Conservation (phyloP, 2,329 filamentous ascomycete genomes). For the Aspergillus alliaceus region DNA sequence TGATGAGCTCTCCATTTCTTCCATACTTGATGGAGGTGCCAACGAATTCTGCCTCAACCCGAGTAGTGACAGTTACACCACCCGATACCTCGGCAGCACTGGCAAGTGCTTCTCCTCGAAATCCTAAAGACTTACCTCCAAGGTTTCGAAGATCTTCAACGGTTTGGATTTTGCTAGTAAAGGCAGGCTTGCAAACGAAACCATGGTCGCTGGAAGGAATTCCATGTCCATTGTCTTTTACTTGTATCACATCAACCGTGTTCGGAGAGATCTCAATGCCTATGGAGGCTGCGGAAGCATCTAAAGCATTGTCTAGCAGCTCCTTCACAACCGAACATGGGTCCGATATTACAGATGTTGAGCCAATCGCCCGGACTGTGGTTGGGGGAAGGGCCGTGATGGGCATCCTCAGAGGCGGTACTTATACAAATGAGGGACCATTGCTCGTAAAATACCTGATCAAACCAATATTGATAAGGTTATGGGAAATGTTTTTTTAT, state of each 20-base stretch:
- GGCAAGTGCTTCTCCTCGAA: slow-evolving; percentile 64
- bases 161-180: slow-evolving; percentile 64
- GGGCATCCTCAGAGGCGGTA: slow-evolving; percentile 37
- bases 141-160: slow-evolving; percentile 57
- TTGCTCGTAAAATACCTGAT: not conserved
- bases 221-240: slow-evolving; percentile 64
- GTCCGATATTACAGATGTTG: slow-evolving; percentile 58
- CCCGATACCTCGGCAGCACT: slow-evolving; percentile 61
- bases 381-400: slow-evolving; percentile 45
- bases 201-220: slow-evolving; percentile 57
- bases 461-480: not conserved
- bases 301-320: slow-evolving; percentile 67
- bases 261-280: slow-evolving; percentile 60
- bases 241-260: slow-evolving; percentile 61
- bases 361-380: slow-evolving; percentile 54
- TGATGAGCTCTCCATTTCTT: slow-evolving; percentile 50
- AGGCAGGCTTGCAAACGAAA: slow-evolving; percentile 57
- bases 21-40: slow-evolving; percentile 54
- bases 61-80: slow-evolving; percentile 54
- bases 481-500: slow-evolving; percentile 1
- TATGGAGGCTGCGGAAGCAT: slow-evolving; percentile 60
- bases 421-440: slow-evolving; percentile 1
- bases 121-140: slow-evolving; percentile 60
- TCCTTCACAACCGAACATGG: slow-evolving; percentile 62
- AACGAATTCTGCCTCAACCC: slow-evolving; percentile 57